Evolutionary conservation across 1,284 basidiomycete genomes (phyloP).

Genomic region (Coriolopsis trogii): DNA sequence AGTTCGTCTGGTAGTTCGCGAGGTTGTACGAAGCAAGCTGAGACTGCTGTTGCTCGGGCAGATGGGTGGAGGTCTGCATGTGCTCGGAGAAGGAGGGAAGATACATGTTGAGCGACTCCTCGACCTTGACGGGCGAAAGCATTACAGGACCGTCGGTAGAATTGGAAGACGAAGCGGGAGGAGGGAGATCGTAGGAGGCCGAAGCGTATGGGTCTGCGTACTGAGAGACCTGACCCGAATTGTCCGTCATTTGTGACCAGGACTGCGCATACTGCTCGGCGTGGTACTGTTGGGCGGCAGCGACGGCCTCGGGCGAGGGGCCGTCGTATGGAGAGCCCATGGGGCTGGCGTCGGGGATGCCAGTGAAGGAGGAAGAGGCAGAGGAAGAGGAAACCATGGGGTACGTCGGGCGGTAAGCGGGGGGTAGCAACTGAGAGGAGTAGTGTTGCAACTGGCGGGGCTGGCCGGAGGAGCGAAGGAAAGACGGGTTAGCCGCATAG

Average conservation of each 20-base stretch:
- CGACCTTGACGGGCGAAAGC: slow-evolving; percentile 8
- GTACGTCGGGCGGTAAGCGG: slow-evolving; percentile 18
- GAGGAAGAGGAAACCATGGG: slow-evolving; percentile 21
- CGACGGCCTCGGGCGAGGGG: slow-evolving; percentile 4
- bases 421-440: slow-evolving; percentile 15
- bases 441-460: slow-evolving; percentile 22
- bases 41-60: slow-evolving; percentile 3
- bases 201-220: slow-evolving; percentile 19
- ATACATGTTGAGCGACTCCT: slow-evolving; percentile 13
- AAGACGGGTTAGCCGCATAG: slow-evolving; percentile 27
- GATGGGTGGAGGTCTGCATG: slow-evolving; percentile 5
- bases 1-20: slow-evolving; percentile 8
- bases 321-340: slow-evolving; percentile 22
- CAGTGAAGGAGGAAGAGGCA: slow-evolving; percentile 16
- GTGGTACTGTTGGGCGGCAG: slow-evolving; percentile 12
- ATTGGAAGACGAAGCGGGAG: slow-evolving; percentile 3
- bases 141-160: slow-evolving; percentile 6
- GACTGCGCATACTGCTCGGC: slow-evolving; percentile 18
- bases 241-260: slow-evolving; percentile 17
- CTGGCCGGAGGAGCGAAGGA: slow-evolving; percentile 29
- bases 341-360: slow-evolving; percentile 18
- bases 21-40: slow-evolving; percentile 11
- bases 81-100: slow-evolving; percentile 16
- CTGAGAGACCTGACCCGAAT: slow-evolving; percentile 5
- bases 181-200: slow-evolving; percentile 17